phyloP scores from a whole-genome alignment of 2,329 filamentous ascomycete genomes.

The Phialemonium atrogriseum region DNA sequence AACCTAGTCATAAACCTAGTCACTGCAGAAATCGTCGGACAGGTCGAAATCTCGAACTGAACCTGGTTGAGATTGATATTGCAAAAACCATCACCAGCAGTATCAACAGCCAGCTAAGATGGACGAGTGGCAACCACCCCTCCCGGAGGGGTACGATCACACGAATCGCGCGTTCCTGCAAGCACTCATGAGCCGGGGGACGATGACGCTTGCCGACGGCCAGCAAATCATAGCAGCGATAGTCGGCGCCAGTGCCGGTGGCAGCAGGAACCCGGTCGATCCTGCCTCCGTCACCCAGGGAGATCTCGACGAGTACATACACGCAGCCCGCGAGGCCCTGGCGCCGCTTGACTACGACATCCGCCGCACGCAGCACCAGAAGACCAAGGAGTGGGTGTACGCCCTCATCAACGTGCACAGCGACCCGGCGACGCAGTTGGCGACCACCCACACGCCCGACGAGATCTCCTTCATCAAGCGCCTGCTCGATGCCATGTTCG shows the following conservation, averaged over 20 bases:
- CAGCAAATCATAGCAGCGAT: constrained; percentile 71
- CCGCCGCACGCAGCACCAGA: constrained; percentile 63
- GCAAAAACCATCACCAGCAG: no score
- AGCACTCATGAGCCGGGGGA: constrained; percentile 70
- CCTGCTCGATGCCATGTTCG: constrained; percentile 85
- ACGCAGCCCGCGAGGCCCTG: constrained; percentile 61
- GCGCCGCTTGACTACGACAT: constrained; percentile 84
- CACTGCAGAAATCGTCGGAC: no score
- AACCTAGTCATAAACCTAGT: no score
- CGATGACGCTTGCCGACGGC: constrained; percentile 67
- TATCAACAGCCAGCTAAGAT: not conserved
- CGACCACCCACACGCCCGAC: constrained; percentile 70
- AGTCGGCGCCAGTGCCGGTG: constrained; percentile 42
- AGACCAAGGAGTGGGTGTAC: constrained; percentile 58
- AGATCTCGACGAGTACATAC: constrained; percentile 61
- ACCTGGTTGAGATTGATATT: no score
- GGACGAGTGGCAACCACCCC: constrained; percentile 21
- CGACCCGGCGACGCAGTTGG: constrained; percentile 78
- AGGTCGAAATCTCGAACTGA: no score
- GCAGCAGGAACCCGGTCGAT: constrained; percentile 29
- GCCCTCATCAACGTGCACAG: constrained; percentile 83
- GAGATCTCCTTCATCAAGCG: constrained; percentile 88
- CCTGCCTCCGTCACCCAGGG: constrained; percentile 59
- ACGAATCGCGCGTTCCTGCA: constrained; percentile 85
- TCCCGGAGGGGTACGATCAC: constrained; percentile 39